Percentiles rank a stretch among this genome's conserved stretches.
These are phyloP conservation scores for Xylariaceae sp. DNA, from an alignment of 2,329 filamentous ascomycete species.

Conservation along the genomic window DNA sequence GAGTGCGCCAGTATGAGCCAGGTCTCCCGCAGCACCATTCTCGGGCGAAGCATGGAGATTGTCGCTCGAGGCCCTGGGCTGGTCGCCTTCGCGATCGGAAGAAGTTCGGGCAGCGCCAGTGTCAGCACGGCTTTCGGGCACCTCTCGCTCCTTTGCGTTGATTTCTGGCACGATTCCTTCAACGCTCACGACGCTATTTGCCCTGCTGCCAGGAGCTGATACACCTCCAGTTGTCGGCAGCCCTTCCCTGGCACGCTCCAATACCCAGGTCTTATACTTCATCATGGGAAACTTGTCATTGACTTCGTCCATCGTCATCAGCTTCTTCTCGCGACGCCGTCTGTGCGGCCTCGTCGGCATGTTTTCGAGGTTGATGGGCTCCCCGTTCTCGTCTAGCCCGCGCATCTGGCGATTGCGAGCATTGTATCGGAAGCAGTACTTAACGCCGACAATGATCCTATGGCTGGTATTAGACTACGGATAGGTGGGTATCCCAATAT, in stretches of 20 bases:
- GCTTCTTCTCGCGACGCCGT: slow-evolving; percentile 87
- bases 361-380: slow-evolving; percentile 78
- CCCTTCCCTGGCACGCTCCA: slow-evolving; percentile 72
- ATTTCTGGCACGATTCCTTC: slow-evolving; percentile 45
- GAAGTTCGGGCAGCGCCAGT: slow-evolving; percentile 7
- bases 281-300: slow-evolving; percentile 93
- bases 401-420: slow-evolving; percentile 79
- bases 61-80: slow-evolving; percentile 11
- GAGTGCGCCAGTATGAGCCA: slow-evolving; percentile 8
- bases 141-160: slow-evolving; percentile 36
- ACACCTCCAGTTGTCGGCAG: slow-evolving; percentile 80
- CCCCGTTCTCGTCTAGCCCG: slow-evolving; percentile 65
- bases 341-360: slow-evolving; percentile 76
- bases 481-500: too few species aligned
- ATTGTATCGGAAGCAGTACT: slow-evolving; percentile 99
- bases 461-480: background rate
- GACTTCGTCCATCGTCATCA: slow-evolving; percentile 99
- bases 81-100: slow-evolving; percentile 11
- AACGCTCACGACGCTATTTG: slow-evolving; percentile 64
- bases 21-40: slow-evolving; percentile 1
- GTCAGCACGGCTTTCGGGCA: slow-evolving; percentile 32
- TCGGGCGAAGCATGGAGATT: slow-evolving; percentile 11
- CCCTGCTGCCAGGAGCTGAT: slow-evolving; percentile 62
- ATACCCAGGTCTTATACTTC: slow-evolving; percentile 95
- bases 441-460: slow-evolving; percentile 99